phyloP scores from a whole-genome alignment of 208 protist genomes.

The Herpetomonas tarakana region DNA sequence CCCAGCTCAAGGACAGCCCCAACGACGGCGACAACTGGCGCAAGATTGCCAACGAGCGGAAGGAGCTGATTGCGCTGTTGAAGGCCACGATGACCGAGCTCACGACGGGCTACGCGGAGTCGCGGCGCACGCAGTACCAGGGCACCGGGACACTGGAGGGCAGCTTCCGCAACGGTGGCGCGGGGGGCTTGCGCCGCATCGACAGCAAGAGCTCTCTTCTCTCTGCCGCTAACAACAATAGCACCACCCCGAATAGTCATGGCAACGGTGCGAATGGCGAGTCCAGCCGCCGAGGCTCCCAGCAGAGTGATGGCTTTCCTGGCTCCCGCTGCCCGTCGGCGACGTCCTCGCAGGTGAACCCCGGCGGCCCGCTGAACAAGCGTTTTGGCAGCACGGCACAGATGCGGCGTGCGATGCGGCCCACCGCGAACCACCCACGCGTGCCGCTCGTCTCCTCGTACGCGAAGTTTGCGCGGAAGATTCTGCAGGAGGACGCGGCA shows the following conservation, averaged over 20 bases:
- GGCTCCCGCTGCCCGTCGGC: not conserved
- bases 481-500: slow-evolving; percentile 82
- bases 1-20: slow-evolving; percentile 89
- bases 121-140: slow-evolving; percentile 18
- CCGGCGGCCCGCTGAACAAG: slow-evolving; percentile 17
- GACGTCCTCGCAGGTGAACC: slow-evolving; percentile 15
- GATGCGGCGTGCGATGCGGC: slow-evolving; percentile 30
- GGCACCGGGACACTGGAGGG: slow-evolving; percentile 14
- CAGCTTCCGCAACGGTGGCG: slow-evolving; percentile 11
- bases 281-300: not conserved
- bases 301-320: not conserved
- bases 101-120: slow-evolving; percentile 62
- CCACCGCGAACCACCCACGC: slow-evolving; percentile 27
- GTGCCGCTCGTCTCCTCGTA: slow-evolving; percentile 75
- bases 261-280: slow-evolving; percentile 1
- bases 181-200: not conserved
- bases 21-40: slow-evolving; percentile 91
- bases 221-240: slow-evolving; percentile 6
- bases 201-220: slow-evolving; percentile 12
- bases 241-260: not conserved
- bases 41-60: slow-evolving; percentile 82
- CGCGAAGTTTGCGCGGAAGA: slow-evolving; percentile 69
- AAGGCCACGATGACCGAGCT: slow-evolving; percentile 63
- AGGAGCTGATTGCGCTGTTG: slow-evolving; percentile 78
- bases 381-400: slow-evolving; percentile 72